Evolutionary conservation across 2,329 filamentous ascomycete genomes (phyloP).

Genomic region (Rhinocladiella similis): DNA sequence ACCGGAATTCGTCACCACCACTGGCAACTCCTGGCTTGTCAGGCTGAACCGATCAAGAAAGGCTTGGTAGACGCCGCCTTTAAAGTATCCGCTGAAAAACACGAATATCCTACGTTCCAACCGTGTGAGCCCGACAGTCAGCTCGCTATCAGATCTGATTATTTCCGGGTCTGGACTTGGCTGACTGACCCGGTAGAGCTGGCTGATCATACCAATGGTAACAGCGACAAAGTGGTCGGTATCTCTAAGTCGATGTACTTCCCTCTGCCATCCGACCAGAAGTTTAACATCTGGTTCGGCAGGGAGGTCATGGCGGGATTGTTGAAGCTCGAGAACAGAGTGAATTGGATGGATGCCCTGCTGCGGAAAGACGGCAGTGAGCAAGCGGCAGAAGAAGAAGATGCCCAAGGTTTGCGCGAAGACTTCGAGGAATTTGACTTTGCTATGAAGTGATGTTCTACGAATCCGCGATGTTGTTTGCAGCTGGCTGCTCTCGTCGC

Average conservation of each 20-base stretch:
- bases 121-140: constrained; percentile 40
- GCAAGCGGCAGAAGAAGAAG: constrained; percentile 59
- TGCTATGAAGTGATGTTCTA: constrained; percentile 46
- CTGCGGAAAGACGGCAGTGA: constrained; percentile 78
- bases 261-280: constrained; percentile 67
- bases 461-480: too few species aligned
- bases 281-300: constrained; percentile 90
- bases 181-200: constrained; percentile 31
- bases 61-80: constrained; percentile 87
- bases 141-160: constrained; percentile 55
- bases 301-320: constrained; percentile 86
- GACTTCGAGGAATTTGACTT: constrained; percentile 89
- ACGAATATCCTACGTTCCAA: constrained; percentile 57
- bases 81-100: constrained; percentile 81
- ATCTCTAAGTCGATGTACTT: constrained; percentile 62
- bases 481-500: too few species aligned
- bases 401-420: constrained; percentile 67
- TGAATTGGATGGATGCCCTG: constrained; percentile 80
- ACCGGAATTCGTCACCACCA: constrained; percentile 80
- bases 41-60: constrained; percentile 64
- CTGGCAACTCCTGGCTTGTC: constrained; percentile 87
- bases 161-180: constrained; percentile 84
- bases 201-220: constrained; percentile 24
- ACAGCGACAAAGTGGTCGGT: constrained; percentile 12
- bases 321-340: constrained; percentile 73